phyloP scores from a whole-genome alignment of 1,139 yeast genomes.

The Suzukiozyma palmioleophila region DNA sequence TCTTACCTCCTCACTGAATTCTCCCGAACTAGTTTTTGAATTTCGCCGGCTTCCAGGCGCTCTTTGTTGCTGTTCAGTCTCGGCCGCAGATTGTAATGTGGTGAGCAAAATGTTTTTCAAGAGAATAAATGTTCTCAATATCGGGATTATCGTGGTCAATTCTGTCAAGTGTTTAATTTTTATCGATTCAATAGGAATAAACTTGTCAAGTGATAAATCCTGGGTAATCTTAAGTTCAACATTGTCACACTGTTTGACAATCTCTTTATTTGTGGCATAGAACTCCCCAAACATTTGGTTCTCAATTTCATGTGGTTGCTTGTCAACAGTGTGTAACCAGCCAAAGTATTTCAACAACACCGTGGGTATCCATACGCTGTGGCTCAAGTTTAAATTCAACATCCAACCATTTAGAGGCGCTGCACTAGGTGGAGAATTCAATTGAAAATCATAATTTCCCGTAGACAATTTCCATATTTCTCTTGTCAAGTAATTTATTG shows the following conservation, averaged over 20 bases:
- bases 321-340: background rate
- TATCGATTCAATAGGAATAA: conserved; percentile 19
- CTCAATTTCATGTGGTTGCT: background rate
- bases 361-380: conserved; percentile 1
- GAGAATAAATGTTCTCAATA: conserved; percentile 29
- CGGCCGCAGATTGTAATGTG: background rate
- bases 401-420: background rate
- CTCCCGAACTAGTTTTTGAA: conserved; percentile 8
- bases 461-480: conserved; percentile 13
- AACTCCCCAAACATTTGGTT: background rate
- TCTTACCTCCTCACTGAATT: conserved; percentile 19
- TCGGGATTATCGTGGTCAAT: conserved; percentile 22
- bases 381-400: conserved; percentile 2
- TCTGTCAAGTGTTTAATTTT: conserved; percentile 20
- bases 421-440: conserved; percentile 5
- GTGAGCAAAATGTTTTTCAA: conserved; percentile 19
- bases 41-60: conserved; percentile 6
- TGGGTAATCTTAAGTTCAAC: conserved; percentile 9
- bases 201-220: conserved; percentile 9
- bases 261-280: background rate
- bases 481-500: conserved; percentile 13
- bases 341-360: conserved; percentile 1
- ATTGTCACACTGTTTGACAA: background rate
- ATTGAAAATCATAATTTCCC: conserved; percentile 11
- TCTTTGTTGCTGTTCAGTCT: background rate